Base-by-base conservation (phyloP, 2,329 filamentous ascomycete genomes). In the Penicillium sp. region DNA sequence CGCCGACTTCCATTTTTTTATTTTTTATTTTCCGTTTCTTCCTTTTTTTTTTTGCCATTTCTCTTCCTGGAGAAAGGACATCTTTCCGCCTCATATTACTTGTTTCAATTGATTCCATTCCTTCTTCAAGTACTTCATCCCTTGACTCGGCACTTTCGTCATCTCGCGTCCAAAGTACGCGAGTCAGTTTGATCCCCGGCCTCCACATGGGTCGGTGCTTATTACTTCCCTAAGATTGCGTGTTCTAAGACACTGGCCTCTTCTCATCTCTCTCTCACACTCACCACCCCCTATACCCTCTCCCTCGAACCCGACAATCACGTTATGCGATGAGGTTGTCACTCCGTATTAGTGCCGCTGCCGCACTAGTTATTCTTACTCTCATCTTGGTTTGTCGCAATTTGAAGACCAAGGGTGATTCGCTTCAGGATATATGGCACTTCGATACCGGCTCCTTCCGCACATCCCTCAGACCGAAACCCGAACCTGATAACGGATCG, bases 321-420 rank as follows among this genome's bases (percentile, higher is more conserved):
- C 55, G 61, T 58, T 38, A 63, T 65, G 63, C 61, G 50, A 66
- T 66, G 63, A 66, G 63, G 59, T 49, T 65, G 53, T 63, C 61
- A 63, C 50, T 62, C n/a, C 61, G 70, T 59, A 58, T 63, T 63
- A 69, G 63, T 60, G 69, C 58, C 59, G 68, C 65, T 55, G 65
- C 67, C 52, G 66, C 62, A 59, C 65, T 72, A 47, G 64, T 72
- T 50, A 61, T 72, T 60, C 34, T 70, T 56, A 50, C 63, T 51
- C 56, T 72, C 38, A 32, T 70, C 57, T 56, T 72, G 24, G 54
- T 72, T 53, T 67, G 65, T 50, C 65, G 67, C 56, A 63, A 64
- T 32, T 45, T 68, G 49, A 58, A 62, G 42, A 35, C 57, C 46
- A 56, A 65, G 48, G 53, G 55, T 39, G 56, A 60, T 46, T 58